These are phyloP conservation scores for Claviceps maximensis DNA, from an alignment of 2,329 filamentous ascomycete species.

Conservation along the genomic window DNA sequence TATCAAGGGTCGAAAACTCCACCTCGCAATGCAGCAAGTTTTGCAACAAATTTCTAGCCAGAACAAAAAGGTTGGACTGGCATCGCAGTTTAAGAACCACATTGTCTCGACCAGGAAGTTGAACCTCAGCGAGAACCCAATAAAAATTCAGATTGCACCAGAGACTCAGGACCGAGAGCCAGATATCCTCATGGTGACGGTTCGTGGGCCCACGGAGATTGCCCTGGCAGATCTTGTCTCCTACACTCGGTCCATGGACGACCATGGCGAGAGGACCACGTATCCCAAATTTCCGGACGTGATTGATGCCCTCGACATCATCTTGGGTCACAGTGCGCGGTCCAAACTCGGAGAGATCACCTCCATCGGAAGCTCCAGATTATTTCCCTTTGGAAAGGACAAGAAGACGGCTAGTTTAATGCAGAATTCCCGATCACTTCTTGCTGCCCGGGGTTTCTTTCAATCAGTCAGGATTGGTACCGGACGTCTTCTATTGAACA, in stretches of 20 bases:
- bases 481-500: slow-evolving; percentile 39
- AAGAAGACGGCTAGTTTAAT: slow-evolving; percentile 16
- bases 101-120: slow-evolving; percentile 28
- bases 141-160: slow-evolving; percentile 22
- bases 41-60: slow-evolving; percentile 21
- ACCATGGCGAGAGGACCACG: slow-evolving; percentile 19
- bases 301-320: slow-evolving; percentile 38
- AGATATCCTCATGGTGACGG: slow-evolving; percentile 27
- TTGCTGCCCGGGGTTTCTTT: slow-evolving; percentile 39
- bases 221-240: slow-evolving; percentile 27
- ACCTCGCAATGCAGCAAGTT: slow-evolving; percentile 26
- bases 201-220: slow-evolving; percentile 27
- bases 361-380: slow-evolving; percentile 33
- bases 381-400: slow-evolving; percentile 29
- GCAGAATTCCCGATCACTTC: slow-evolving; percentile 18
- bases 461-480: slow-evolving; percentile 41
- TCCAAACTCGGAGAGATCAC: slow-evolving; percentile 20
- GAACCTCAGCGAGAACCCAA: slow-evolving; percentile 17
- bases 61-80: slow-evolving; percentile 20
- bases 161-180: slow-evolving; percentile 18
- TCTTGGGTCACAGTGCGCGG: slow-evolving; percentile 33
- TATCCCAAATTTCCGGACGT: slow-evolving; percentile 37
- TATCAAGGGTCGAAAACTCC: slow-evolving; percentile 30
- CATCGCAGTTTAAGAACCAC: slow-evolving; percentile 38
- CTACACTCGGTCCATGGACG: slow-evolving; percentile 31